Base-by-base conservation (phyloP, 148 eudicot genomes). In the Fagopyrum esculentum region DNA sequence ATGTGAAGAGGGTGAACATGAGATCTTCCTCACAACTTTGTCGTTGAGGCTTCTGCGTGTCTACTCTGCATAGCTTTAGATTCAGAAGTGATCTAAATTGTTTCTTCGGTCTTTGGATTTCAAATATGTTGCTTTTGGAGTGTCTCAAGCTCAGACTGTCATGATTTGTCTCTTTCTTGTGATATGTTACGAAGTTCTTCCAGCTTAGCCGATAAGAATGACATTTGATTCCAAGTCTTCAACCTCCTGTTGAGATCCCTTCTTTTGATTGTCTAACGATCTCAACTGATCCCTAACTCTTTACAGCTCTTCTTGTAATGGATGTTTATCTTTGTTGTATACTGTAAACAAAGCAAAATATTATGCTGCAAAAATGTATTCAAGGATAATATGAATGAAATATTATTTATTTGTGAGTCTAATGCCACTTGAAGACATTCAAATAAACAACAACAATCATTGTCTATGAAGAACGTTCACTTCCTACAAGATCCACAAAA, bases 401-500 rank as follows among this genome's bases (percentile, higher is more conserved):
- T 8, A 6, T 48, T 48, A 48, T 48, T 48, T 48, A 48, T 48
- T 11, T 48, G 51, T 48, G 10, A 8, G 16, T 56, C 17, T 56
- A 56, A 56, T 56, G 19, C 7, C 6, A 19, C 6, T 50, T 56
- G n/a, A 17, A 17, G 6, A 56, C 61, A 56, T 56, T 17, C 22
- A 56, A 12, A 1, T 17, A 22, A 56, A 56, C 19, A 17, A 56
- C 51, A n/a, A 9, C 16, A 54, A 54, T 83, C 75, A 81, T 68
- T 59, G 97, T 86, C 78, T 96, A 98, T 72, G 99, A 92, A 74
- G 98, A 88, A 55, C 99, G 98, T 78, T 96, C 99, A 79, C 99
- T 96, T 81, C 99, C 99, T 45, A 98, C 98, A 70, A 96, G 94
- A 81, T 96, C 99, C 76, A 92, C 94, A 80, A 96, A 96, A 84